Percentiles rank a stretch among this genome's conserved stretches.
Conservation (phyloP, 768 basidiomycete genomes). For the Lentinus brumalis region DNA sequence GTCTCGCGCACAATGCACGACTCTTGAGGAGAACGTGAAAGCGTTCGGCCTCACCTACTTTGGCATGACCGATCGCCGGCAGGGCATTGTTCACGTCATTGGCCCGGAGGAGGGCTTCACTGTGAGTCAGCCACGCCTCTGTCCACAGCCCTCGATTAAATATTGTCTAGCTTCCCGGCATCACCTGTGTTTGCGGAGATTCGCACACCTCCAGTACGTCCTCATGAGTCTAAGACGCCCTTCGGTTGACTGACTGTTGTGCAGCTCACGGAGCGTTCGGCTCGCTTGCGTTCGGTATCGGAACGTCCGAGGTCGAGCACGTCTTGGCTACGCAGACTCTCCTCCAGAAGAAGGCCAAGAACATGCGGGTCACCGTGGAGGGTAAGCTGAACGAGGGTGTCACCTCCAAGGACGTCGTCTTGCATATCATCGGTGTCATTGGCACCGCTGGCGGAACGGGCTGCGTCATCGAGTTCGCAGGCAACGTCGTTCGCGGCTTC, state of each 20-base stretch:
- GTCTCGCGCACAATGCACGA: slow-evolving; percentile 56
- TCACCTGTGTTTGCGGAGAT: slow-evolving; percentile 61
- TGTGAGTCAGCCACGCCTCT: slow-evolving; percentile 24
- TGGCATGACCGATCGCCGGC: slow-evolving; percentile 65
- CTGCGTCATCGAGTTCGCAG: slow-evolving; percentile 64
- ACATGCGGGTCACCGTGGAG: slow-evolving; percentile 67
- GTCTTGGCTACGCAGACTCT: slow-evolving; percentile 69
- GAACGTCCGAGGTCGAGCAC: slow-evolving; percentile 70
- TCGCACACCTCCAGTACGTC: slow-evolving; percentile 63
- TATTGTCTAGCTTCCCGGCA: slow-evolving; percentile 42
- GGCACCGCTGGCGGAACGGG: slow-evolving; percentile 69
- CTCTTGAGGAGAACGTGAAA: slow-evolving; percentile 66
- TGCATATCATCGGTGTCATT: slow-evolving; percentile 65
- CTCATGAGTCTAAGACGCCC: not conserved
- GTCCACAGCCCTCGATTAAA: not conserved
- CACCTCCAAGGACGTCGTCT: slow-evolving; percentile 63
- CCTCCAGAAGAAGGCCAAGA: slow-evolving; percentile 62
- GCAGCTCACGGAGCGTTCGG: slow-evolving; percentile 67
- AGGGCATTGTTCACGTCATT: slow-evolving; percentile 65
- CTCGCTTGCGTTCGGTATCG: slow-evolving; percentile 68
- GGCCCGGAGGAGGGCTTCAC: slow-evolving; percentile 71
- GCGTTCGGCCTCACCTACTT: slow-evolving; percentile 69
- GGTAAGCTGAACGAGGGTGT: slow-evolving; percentile 57
- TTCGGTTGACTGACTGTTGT: not conserved
- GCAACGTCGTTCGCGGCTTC: slow-evolving; percentile 53